phyloP scores from a whole-genome alignment of 495 filamentous ascomycete genomes.

The Trichocladium uniseriatum region DNA sequence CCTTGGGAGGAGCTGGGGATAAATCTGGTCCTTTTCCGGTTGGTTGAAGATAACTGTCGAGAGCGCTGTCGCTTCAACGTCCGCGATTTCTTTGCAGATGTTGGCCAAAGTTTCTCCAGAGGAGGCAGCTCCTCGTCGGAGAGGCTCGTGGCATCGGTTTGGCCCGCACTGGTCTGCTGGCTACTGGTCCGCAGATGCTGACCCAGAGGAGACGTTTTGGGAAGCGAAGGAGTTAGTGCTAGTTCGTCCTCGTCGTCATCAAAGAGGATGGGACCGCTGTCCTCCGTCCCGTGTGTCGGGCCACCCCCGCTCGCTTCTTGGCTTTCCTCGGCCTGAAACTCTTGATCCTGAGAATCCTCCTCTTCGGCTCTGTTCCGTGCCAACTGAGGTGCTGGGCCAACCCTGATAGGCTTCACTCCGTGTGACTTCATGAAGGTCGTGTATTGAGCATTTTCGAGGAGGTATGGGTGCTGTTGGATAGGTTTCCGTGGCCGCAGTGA shows the following conservation, averaged over 20 bases:
- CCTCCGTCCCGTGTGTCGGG: constrained; percentile 12
- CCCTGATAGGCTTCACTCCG: constrained; percentile 53
- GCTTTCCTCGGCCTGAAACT: constrained; percentile 42
- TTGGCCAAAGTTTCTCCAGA: constrained; percentile 20
- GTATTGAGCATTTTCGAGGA: constrained; percentile 59
- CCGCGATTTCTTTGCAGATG: not conserved
- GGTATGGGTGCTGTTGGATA: constrained; percentile 67
- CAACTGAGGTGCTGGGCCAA: constrained; percentile 31
- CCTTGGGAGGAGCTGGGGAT: constrained; percentile 12
- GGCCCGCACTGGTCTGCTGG: constrained; percentile 11
- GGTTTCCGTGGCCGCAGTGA: constrained; percentile 60
- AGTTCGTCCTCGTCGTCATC: constrained; percentile 23
- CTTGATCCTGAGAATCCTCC: constrained; percentile 43
- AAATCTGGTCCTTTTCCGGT: constrained; percentile 15
- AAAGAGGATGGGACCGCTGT: constrained; percentile 21
- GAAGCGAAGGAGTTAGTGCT: constrained; percentile 20
- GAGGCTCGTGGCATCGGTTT: constrained; percentile 24
- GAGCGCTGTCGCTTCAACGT: constrained; percentile 17
- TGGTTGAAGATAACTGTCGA: constrained; percentile 9
- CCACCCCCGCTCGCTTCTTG: constrained; percentile 23
- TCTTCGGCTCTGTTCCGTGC: constrained; percentile 19
- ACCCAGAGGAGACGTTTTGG: constrained; percentile 18
- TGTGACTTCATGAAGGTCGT: constrained; percentile 48
- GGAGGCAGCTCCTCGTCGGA: constrained; percentile 35
- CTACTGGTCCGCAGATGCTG: constrained; percentile 17